Conservation (phyloP, 2,329 filamentous ascomycete genomes). For the Fusarium pseudoanthophilum region DNA sequence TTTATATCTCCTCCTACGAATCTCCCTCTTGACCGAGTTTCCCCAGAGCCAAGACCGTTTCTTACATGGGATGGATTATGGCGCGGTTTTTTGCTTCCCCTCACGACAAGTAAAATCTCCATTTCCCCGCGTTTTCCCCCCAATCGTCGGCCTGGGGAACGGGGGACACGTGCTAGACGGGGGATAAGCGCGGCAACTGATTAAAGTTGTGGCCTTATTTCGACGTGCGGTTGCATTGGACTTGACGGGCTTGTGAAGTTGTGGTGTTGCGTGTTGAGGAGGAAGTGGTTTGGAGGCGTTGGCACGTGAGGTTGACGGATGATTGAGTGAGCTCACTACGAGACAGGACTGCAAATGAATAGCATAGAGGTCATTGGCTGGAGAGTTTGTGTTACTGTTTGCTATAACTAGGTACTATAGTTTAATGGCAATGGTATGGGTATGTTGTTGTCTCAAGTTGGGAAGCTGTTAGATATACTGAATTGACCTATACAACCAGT, state of each 20-base stretch:
- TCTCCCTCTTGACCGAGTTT: background rate
- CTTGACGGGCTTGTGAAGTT: background rate
- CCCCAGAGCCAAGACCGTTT: slow-evolving; percentile 32
- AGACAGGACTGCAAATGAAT: background rate
- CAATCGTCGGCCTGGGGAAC: background rate
- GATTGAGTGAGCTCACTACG: slow-evolving; percentile 3
- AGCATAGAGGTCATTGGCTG: background rate
- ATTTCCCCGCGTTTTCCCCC: slow-evolving; percentile 43
- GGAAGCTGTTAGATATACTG: background rate
- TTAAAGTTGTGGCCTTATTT: slow-evolving; percentile 25
- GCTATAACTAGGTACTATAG: background rate
- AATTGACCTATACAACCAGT: background rate
- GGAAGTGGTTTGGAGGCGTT: slow-evolving; percentile 4
- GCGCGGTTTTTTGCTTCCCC: slow-evolving; percentile 34
- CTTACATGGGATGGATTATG: slow-evolving; percentile 38
- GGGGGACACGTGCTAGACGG: slow-evolving; percentile 7
- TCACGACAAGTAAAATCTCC: slow-evolving; percentile 28
- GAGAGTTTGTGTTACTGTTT: background rate
- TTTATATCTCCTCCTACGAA: slow-evolving; percentile 11
- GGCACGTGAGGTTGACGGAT: slow-evolving; percentile 3
- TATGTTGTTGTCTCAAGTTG: background rate
- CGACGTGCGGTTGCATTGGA: background rate
- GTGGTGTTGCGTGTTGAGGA: slow-evolving; percentile 18
- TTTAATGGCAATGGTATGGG: rapidly evolving
- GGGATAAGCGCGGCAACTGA: slow-evolving; percentile 23